phyloP scores from a whole-genome alignment of 805 yeast species.

The Wickerhamiella alocasiicola region DNA sequence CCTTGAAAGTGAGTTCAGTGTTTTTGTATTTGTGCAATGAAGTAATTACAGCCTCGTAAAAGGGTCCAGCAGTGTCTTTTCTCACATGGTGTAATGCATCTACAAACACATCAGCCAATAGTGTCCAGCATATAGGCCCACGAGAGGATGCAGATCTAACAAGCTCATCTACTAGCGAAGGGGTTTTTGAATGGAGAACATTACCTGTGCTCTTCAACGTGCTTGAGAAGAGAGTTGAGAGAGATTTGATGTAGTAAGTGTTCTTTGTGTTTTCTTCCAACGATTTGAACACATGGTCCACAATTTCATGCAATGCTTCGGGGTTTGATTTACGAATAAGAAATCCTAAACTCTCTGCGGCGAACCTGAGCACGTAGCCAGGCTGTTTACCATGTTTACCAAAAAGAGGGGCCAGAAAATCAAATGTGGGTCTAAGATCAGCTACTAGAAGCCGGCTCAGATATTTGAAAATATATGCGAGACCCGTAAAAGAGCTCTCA shows the following conservation, averaged over 20 bases:
- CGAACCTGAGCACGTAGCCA: slow-evolving; percentile 49
- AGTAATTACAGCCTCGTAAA: slow-evolving; percentile 17
- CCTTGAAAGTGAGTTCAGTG: slow-evolving; percentile 10
- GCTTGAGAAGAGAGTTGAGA: slow-evolving; percentile 54
- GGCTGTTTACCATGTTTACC: slow-evolving; percentile 39
- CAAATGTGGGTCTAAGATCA: slow-evolving; percentile 60
- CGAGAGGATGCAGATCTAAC: slow-evolving; percentile 11
- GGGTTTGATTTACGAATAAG: slow-evolving; percentile 55
- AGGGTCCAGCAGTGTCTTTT: slow-evolving; percentile 22
- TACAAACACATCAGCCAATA: slow-evolving; percentile 20
- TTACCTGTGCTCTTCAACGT: slow-evolving; percentile 60
- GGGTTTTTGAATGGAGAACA: slow-evolving; percentile 62
- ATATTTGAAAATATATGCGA: slow-evolving; percentile 85
- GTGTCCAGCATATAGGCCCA: neutral
- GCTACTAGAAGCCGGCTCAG: slow-evolving; percentile 50
- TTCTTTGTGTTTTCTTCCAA: slow-evolving; percentile 29
- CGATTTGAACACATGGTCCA: slow-evolving; percentile 30
- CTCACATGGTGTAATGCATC: slow-evolving; percentile 26
- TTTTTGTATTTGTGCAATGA: neutral
- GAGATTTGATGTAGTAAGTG: slow-evolving; percentile 41
- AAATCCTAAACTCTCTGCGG: slow-evolving; percentile 84
- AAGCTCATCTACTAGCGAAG: slow-evolving; percentile 31
- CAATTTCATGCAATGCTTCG: slow-evolving; percentile 35
- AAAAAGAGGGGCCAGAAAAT: slow-evolving; percentile 49
- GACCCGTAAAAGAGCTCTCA: slow-evolving; percentile 72